Evolutionary conservation across 2,329 filamentous ascomycete genomes (phyloP).

Genomic region (Penicillium sp.): DNA sequence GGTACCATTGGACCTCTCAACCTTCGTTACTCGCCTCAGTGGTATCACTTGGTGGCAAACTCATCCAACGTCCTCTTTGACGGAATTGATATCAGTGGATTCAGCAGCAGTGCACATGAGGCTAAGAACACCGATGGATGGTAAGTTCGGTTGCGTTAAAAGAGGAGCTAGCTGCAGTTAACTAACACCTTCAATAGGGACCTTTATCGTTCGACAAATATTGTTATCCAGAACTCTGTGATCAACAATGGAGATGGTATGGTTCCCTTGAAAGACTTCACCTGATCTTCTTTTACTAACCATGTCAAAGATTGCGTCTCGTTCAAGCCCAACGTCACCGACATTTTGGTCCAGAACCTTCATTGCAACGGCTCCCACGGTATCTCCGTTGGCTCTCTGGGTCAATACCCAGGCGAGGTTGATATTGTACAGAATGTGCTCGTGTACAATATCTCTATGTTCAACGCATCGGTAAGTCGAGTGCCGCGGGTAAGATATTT

Average conservation of each 20-base stretch:
- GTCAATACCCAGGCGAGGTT: slow-evolving; percentile 63
- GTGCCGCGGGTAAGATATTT: slow-evolving; percentile 34
- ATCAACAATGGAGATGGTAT: slow-evolving; percentile 63
- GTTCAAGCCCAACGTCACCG: slow-evolving; percentile 72
- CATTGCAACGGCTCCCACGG: slow-evolving; percentile 69
- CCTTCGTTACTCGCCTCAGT: slow-evolving; percentile 61
- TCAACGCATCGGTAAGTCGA: slow-evolving; percentile 49
- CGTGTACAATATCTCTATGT: slow-evolving; percentile 61
- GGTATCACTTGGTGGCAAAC: slow-evolving; percentile 67
- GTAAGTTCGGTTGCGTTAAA: slow-evolving; percentile 14
- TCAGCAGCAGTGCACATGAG: slow-evolving; percentile 51
- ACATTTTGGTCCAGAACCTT: slow-evolving; percentile 67
- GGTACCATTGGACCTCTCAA: slow-evolving; percentile 61
- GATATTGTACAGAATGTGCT: slow-evolving; percentile 71
- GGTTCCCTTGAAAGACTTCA: neutral
- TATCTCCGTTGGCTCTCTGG: slow-evolving; percentile 70
- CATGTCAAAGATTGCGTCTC: slow-evolving; percentile 60
- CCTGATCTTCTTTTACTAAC: slow-evolving; percentile 2
- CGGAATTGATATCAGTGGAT: slow-evolving; percentile 61
- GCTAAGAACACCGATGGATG: slow-evolving; percentile 67
- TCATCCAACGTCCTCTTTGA: slow-evolving; percentile 64
- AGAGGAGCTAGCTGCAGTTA: neutral
- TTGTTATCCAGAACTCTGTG: slow-evolving; percentile 66
- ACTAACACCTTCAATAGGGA: slow-evolving; percentile 25
- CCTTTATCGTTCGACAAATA: slow-evolving; percentile 56